A percentile compares a stretch with the other conserved stretches of the same genome.
Conservation (phyloP, 2,329 filamentous ascomycete genomes). For the Cladophialophora carrionii region DNA sequence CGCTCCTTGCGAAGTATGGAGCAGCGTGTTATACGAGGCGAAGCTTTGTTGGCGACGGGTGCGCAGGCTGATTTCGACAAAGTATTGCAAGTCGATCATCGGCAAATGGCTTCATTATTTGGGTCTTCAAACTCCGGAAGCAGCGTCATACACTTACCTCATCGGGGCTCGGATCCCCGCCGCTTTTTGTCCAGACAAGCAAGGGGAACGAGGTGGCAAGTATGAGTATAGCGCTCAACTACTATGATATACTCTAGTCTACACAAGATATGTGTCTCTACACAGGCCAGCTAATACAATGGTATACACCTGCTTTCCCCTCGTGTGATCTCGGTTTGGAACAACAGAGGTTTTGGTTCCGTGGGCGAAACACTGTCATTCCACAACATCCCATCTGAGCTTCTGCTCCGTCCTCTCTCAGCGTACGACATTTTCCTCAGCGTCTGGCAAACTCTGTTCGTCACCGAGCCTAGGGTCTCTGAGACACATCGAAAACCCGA, state of each 20-base stretch:
- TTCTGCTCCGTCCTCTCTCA: constrained; percentile 15
- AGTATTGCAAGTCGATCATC: not conserved
- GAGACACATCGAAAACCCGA: constrained; percentile 52
- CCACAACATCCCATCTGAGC: not conserved
- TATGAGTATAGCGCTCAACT: not conserved
- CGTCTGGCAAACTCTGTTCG: constrained; percentile 52
- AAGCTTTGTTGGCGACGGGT: not conserved
- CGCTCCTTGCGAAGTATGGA: not conserved
- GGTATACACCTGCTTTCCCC: not conserved
- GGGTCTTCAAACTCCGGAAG: not conserved
- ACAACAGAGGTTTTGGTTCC: not conserved
- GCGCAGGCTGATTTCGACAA: not conserved
- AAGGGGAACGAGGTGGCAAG: not conserved
- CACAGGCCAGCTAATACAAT: not conserved
- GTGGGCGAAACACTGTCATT: not conserved
- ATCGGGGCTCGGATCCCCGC: not conserved
- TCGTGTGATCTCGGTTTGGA: not conserved
- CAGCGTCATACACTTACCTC: not conserved
- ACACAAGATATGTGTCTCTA: not conserved
- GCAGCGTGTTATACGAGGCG: not conserved
- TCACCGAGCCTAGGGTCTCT: constrained; percentile 53
- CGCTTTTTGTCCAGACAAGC: not conserved
- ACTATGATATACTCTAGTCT: not conserved
- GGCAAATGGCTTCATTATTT: not conserved
- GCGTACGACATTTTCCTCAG: constrained; percentile 41